Conservation (phyloP, 768 basidiomycete genomes). For the Psilocybe subaeruginosa region DNA sequence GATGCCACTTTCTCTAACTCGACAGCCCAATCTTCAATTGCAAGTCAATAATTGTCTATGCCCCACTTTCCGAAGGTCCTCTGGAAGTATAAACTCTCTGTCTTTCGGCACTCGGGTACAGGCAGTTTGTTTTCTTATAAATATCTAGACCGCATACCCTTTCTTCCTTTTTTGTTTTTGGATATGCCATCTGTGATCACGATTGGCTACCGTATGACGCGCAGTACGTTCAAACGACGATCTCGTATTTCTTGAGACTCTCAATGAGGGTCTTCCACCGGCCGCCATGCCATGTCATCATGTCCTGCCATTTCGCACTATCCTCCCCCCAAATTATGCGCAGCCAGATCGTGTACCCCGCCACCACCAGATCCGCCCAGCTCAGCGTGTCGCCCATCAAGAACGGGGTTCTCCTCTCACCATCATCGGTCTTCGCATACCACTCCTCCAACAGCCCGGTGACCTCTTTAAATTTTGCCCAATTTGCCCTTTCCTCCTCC, state of each 20-base stretch:
- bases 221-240: too few relatives aligned
- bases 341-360: constrained; percentile 31
- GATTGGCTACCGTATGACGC: too few relatives aligned
- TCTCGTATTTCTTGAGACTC: constrained; percentile 24
- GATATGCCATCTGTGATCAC: too few relatives aligned
- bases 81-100: too few relatives aligned
- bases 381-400: constrained; percentile 34
- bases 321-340: constrained; percentile 29
- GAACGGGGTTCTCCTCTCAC: constrained; percentile 13
- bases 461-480: constrained; percentile 23
- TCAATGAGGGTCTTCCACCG: constrained; percentile 31
- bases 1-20: too few relatives aligned
- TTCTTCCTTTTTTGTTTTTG: too few relatives aligned
- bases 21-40: too few relatives aligned
- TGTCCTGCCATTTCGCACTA: constrained; percentile 36
- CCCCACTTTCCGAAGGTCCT: too few relatives aligned
- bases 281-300: constrained; percentile 33
- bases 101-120: too few relatives aligned
- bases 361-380: constrained; percentile 40
- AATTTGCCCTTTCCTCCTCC: constrained; percentile 21
- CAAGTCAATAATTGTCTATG: too few relatives aligned
- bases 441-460: constrained; percentile 22
- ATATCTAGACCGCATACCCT: too few relatives aligned
- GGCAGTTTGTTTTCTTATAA: too few relatives aligned
- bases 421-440: constrained; percentile 22